Evolutionary conservation across 2,329 filamentous ascomycete genomes (phyloP).

Genomic region (Penicillium sp.): DNA sequence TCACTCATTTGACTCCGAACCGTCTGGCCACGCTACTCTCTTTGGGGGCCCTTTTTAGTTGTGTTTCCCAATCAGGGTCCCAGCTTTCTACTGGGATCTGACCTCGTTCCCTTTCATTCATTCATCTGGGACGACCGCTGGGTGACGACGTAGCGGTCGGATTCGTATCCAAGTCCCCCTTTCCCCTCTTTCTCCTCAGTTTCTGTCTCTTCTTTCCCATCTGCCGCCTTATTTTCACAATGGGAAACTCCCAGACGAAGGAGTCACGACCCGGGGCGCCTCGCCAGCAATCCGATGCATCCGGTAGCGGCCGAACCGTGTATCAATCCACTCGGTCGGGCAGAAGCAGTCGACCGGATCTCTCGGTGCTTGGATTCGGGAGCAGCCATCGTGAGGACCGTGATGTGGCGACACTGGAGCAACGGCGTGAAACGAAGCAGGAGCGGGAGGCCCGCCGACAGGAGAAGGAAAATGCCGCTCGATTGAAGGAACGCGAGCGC

Average conservation of each 20-base stretch:
- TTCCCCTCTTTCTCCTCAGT: background rate
- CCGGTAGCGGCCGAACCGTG: constrained; percentile 21
- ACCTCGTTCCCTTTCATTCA: too few species aligned
- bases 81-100: too few species aligned
- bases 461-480: constrained; percentile 69
- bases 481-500: constrained; percentile 78
- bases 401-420: constrained; percentile 48
- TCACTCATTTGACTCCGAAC: background rate
- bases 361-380: constrained; percentile 54
- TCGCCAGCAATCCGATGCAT: constrained; percentile 28
- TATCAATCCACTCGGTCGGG: constrained; percentile 40
- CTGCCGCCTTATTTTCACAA: constrained; percentile 14
- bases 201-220: background rate
- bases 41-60: constrained; percentile 8
- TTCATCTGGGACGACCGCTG: too few species aligned
- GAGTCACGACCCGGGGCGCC: constrained; percentile 35
- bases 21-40: constrained; percentile 5
- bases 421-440: constrained; percentile 78
- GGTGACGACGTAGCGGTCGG: too few species aligned
- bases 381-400: constrained; percentile 42
- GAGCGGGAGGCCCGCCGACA: constrained; percentile 81
- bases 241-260: constrained; percentile 46
- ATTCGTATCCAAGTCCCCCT: background rate
- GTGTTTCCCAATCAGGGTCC: too few species aligned
- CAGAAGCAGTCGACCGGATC: constrained; percentile 52